phyloP scores from a whole-genome alignment of 371 early-diverging fungal genomes.

The Apophysomyces trapeziformis region DNA sequence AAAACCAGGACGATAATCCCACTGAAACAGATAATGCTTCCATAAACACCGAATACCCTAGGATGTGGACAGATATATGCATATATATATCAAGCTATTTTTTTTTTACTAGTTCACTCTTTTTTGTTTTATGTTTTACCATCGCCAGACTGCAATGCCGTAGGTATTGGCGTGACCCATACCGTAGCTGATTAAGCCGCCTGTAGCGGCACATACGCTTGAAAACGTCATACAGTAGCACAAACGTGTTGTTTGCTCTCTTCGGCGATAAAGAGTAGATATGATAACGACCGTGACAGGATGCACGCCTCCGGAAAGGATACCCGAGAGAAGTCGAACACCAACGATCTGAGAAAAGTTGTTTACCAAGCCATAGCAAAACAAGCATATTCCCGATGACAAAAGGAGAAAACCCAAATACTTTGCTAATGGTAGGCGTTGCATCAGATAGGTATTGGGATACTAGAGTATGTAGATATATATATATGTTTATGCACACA shows the following conservation, averaged over 20 bases:
- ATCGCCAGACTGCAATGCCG: slow-evolving; percentile 52
- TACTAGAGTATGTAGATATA: slow-evolving; percentile 12
- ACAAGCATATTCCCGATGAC: slow-evolving; percentile 32
- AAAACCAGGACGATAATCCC: slow-evolving; percentile 23
- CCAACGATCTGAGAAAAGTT: slow-evolving; percentile 35
- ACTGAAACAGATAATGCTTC: slow-evolving; percentile 14
- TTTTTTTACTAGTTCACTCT: too few species aligned
- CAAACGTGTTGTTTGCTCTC: slow-evolving; percentile 33
- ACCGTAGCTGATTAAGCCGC: slow-evolving; percentile 60
- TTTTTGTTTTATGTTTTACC: slow-evolving; percentile 25
- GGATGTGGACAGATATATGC: neutral
- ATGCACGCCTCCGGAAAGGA: slow-evolving; percentile 39
- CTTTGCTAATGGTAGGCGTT: slow-evolving; percentile 25
- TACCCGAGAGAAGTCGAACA: slow-evolving; percentile 34
- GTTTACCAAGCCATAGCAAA: slow-evolving; percentile 24
- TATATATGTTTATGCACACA: slow-evolving; percentile 2
- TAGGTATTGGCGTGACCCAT: slow-evolving; percentile 44
- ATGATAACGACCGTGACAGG: slow-evolving; percentile 33
- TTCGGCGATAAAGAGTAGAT: slow-evolving; percentile 37
- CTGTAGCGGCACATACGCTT: slow-evolving; percentile 43
- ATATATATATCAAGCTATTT: neutral
- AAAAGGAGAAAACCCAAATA: slow-evolving; percentile 28
- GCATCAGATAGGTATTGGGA: slow-evolving; percentile 35
- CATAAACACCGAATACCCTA: slow-evolving; percentile 32
- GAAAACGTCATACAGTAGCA: slow-evolving; percentile 33